Evolutionary conservation across 2,329 filamentous ascomycete genomes (phyloP), one percentile per base, ranked within the genome.

Genomic region (Fusarium compactum): DNA sequence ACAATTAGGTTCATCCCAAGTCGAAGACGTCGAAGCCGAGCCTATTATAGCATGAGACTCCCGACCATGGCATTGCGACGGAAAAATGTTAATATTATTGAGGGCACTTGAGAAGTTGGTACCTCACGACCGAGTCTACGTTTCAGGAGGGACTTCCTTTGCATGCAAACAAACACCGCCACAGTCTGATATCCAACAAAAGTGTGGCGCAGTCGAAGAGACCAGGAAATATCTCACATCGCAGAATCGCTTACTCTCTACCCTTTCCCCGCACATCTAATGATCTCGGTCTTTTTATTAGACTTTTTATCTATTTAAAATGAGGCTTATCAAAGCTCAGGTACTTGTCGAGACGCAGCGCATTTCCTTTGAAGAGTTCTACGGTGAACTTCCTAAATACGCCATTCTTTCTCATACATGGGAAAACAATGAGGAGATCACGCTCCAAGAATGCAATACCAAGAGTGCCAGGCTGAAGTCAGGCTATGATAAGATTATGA

Each of bases 351-450:
- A 29, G 4, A 52, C 14, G 8, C 18, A 22, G 10, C 2, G 9
- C 1, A 29, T 52, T 11, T 52, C 24, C 7, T 52, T 52, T 12
- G 25, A 41, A 2, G 50, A 52, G 11, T 52, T 41, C 18, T 27
- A 41, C 3, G 50, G 50, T 2, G 50, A 41, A 27, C 6, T 41
- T 2, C 50, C 50, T 9, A 18, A 41, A 41, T 52, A 52, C 8
- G 32, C 50, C 12, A 52, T 52, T 25, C 50, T 52, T 11, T 52
- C 50, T 12, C 50, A 52, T 2, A 52, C 50, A 3, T 52, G 34
- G 50, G 24, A 43, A 6, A 11, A 10, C 6, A n/a, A 27, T 5
- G 12, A 11, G 9, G 50, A 52, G 8, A n/a, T 52, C 24, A 52
- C 34, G 3, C 20, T 27, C 9, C 32, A 41, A 52, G 32, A 52